Evolutionary conservation across 2,329 filamentous ascomycete species (phyloP).

Genomic region (Diaporthe longicolla): DNA sequence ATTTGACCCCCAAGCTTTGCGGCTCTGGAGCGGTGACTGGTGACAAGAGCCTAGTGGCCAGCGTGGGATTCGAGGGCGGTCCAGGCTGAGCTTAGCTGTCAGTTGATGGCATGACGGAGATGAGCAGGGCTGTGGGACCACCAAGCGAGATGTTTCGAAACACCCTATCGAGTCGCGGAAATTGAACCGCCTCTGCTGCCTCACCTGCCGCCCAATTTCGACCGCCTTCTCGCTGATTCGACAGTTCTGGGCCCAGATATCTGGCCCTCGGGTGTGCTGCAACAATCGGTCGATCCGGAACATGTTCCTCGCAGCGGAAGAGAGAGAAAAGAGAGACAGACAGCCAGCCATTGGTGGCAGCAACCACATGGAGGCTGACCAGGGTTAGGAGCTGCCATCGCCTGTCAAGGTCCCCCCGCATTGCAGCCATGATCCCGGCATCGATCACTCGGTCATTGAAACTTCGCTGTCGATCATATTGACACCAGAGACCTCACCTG

Average conservation of each 20-base stretch:
- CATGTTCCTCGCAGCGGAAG: background rate
- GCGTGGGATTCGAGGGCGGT: background rate
- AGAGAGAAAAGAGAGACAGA: no score
- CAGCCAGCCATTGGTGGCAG: no score
- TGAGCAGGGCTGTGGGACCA: constrained; percentile 39
- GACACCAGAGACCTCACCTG: background rate
- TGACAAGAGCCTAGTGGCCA: background rate
- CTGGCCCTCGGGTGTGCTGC: constrained; percentile 4
- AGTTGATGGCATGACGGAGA: constrained; percentile 41
- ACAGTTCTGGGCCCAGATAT: background rate
- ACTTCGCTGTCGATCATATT: background rate
- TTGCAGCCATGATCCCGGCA: constrained; percentile 22
- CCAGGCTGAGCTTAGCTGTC: constrained; percentile 6
- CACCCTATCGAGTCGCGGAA: constrained; percentile 25
- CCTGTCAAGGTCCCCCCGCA: background rate
- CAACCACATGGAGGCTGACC: background rate
- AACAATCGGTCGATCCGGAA: constrained; percentile 23
- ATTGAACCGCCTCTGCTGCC: constrained; percentile 30
- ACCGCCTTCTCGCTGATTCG: constrained; percentile 5
- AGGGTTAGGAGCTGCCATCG: constrained; percentile 11
- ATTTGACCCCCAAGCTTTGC: constrained; percentile 13
- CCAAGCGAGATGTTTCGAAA: constrained; percentile 42
- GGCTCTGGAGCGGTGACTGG: constrained; percentile 1
- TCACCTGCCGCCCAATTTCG: constrained; percentile 24
- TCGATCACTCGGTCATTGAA: background rate